phyloP scores from a whole-genome alignment of 768 basidiomycete species.

The Botryobasidium botryosum region DNA sequence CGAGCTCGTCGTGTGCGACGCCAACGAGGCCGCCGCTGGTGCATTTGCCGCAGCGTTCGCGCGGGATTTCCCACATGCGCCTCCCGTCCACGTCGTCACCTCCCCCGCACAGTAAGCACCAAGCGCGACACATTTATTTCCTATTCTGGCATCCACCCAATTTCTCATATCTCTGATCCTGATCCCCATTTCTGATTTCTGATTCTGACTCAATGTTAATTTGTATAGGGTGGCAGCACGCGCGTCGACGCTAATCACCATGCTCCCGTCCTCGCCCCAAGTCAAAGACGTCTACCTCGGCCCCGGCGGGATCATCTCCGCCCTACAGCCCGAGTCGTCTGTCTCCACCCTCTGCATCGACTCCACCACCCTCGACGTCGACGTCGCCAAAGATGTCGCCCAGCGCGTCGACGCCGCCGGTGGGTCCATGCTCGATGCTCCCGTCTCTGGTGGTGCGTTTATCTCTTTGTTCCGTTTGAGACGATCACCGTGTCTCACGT shows the following conservation, averaged over 20 bases:
- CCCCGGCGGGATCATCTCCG: constrained; percentile 5
- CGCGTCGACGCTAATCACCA: constrained; percentile 50
- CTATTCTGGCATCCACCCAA: too few species aligned
- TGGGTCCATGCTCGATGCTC: constrained; percentile 77
- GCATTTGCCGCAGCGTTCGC: constrained; percentile 36
- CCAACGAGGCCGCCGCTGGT: constrained; percentile 43
- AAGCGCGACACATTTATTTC: too few species aligned
- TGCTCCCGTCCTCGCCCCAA: constrained; percentile 86
- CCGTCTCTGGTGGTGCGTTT: constrained; percentile 73
- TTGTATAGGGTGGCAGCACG: constrained; percentile 17
- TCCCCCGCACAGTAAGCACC: constrained; percentile 68
- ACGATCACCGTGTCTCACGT: background rate
- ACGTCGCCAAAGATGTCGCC: constrained; percentile 51
- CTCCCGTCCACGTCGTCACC: constrained; percentile 42
- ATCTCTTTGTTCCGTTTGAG: background rate
- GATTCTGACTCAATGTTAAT: too few species aligned
- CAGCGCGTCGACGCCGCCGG: constrained; percentile 33
- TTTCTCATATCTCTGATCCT: too few species aligned
- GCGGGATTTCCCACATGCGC: constrained; percentile 34
- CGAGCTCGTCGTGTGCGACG: constrained; percentile 67
- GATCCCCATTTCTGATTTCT: too few species aligned
- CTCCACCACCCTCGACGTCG: constrained; percentile 79
- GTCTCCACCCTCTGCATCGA: constrained; percentile 58
- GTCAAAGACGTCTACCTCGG: constrained; percentile 58
- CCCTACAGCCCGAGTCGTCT: constrained; percentile 16